Percentiles rank a stretch among this genome's conserved stretches.
phyloP scores from a whole-genome alignment of 1,284 basidiomycete species.

The Malassezia sp. region DNA sequence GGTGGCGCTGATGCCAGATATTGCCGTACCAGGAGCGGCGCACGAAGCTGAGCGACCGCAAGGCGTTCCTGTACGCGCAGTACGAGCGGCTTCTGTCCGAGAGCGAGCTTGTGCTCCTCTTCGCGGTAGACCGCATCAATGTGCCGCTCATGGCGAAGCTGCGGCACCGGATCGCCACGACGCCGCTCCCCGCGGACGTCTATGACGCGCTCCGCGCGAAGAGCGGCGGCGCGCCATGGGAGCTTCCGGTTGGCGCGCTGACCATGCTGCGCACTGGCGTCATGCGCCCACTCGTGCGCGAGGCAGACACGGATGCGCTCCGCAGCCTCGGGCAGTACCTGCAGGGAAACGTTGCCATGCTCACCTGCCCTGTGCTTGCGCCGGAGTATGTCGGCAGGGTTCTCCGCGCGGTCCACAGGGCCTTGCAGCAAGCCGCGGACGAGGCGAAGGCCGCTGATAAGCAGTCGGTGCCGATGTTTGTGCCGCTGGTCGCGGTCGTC shows the following conservation, averaged over 20 bases:
- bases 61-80: conserved; percentile 8
- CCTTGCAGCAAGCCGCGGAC: conserved; percentile 1
- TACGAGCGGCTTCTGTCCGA: conserved; percentile 12
- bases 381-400: conserved; percentile 16
- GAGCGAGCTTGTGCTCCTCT: conserved; percentile 11
- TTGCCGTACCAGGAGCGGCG: conserved; percentile 15
- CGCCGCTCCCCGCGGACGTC: conserved; percentile 2
- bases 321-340: conserved; percentile 5
- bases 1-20: too few relatives aligned
- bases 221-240: conserved; percentile 8
- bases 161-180: conserved; percentile 1
- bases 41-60: conserved; percentile 13
- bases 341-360: conserved; percentile 7
- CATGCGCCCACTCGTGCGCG: conserved; percentile 11
- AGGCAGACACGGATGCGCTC: not conserved
- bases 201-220: not conserved
- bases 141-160: conserved; percentile 9
- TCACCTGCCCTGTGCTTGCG: conserved; percentile 10
- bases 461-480: conserved; percentile 6
- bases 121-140: conserved; percentile 7
- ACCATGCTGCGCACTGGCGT: conserved; percentile 11
- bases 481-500: conserved; percentile 5
- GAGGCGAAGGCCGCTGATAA: conserved; percentile 5
- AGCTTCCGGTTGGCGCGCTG: conserved; percentile 1
- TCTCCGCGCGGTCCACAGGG: conserved; percentile 14